A percentile compares a stretch with the other conserved stretches of the same genome.
These are phyloP conservation scores for Albatrellus sp. DNA, from an alignment of 1,284 basidiomycete species.

Conservation along the genomic window DNA sequence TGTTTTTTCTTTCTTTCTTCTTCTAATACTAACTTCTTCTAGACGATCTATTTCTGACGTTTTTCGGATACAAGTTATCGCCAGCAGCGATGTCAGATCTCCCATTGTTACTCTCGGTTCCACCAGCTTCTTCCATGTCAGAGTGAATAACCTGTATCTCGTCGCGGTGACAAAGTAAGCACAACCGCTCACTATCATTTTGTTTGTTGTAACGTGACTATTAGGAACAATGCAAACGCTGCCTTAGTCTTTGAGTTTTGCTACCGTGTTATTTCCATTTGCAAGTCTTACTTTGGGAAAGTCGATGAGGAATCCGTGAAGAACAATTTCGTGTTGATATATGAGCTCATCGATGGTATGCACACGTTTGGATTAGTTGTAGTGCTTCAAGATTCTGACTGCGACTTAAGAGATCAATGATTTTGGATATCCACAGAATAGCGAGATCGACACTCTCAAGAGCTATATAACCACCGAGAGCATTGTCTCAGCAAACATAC, in stretches of 20 bases:
- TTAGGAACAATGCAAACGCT: conserved; percentile 89
- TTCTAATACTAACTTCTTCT: neutral
- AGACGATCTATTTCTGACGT: conserved; percentile 97
- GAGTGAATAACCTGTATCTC: conserved; percentile 89
- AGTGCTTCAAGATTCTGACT: conserved; percentile 3
- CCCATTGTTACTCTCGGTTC: conserved; percentile 97
- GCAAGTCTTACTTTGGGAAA: conserved; percentile 93
- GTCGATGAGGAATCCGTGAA: conserved; percentile 97
- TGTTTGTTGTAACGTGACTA: neutral
- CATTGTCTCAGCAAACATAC: conserved; percentile 72
- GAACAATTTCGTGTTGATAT: conserved; percentile 97
- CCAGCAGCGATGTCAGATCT: conserved; percentile 90
- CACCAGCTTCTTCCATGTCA: conserved; percentile 95
- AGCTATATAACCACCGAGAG: conserved; percentile 98
- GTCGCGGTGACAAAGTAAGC: conserved; percentile 89
- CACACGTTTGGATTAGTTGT: neutral
- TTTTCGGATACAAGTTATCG: conserved; percentile 96
- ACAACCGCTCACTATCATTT: neutral
- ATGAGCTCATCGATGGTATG: conserved; percentile 87
- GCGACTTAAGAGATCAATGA: conserved; percentile 78
- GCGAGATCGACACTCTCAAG: conserved; percentile 95
- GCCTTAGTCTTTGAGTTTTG: conserved; percentile 97
- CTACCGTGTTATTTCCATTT: conserved; percentile 91
- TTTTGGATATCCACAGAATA: conserved; percentile 99
- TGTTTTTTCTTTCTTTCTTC: neutral